Percentiles rank a stretch among this genome's conserved stretches.
Conservation (phyloP, 768 basidiomycete species). For the Dentipellis sp. region DNA sequence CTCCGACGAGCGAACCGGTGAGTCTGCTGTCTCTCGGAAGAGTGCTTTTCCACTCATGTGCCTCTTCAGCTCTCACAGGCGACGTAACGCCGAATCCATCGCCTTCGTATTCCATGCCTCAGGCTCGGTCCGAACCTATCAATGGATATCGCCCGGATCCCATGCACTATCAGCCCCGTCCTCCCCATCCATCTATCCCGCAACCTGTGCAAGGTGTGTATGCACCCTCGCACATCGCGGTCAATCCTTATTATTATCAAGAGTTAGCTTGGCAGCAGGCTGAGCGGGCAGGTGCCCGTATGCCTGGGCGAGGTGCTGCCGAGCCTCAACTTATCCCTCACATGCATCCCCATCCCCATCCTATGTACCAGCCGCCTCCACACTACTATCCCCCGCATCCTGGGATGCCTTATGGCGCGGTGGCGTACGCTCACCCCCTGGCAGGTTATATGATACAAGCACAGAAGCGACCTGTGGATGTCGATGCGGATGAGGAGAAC, state of each 20-base stretch:
- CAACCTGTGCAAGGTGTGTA: neutral
- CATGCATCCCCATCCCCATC: conserved; percentile 21
- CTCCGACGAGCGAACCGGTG: conserved; percentile 52
- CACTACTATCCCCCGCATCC: conserved; percentile 6
- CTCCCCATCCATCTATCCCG: neutral
- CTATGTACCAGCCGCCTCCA: conserved; percentile 18
- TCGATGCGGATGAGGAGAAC: conserved; percentile 29
- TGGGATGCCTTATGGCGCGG: conserved; percentile 1
- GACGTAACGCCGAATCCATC: conserved; percentile 2
- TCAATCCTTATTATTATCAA: neutral
- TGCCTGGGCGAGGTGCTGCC: conserved; percentile 40
- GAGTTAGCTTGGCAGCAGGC: conserved; percentile 39
- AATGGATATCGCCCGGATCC: neutral
- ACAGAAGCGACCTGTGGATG: conserved; percentile 30
- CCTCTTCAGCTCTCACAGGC: conserved; percentile 5
- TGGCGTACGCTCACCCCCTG: conserved; percentile 11
- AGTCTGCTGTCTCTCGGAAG: conserved; percentile 14
- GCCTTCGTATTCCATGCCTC: conserved; percentile 5
- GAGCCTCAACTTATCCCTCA: conserved; percentile 23
- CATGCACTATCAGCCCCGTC: neutral
- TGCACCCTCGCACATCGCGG: neutral
- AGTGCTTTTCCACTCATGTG: conserved; percentile 4
- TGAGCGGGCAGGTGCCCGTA: conserved; percentile 49
- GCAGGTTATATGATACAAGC: conserved; percentile 15
- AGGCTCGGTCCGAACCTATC: neutral